Evolutionary conservation across 306 rosid species (phyloP).

Genomic region (Ceratonia siliqua): DNA sequence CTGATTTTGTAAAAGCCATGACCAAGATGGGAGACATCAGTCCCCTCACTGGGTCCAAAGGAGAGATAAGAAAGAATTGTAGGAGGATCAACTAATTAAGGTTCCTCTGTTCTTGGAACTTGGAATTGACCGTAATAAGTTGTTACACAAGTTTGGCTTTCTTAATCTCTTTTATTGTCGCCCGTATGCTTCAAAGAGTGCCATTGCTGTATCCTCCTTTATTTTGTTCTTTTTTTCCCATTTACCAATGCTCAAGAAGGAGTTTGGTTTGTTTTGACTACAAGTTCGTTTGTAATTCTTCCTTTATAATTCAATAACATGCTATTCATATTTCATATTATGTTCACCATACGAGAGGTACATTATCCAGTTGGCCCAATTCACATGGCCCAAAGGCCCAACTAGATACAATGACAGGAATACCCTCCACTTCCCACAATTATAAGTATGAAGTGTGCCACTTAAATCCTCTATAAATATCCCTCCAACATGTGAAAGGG

Average conservation of each 20-base stretch:
- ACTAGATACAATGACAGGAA: too few species aligned
- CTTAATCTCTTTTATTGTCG: neutral
- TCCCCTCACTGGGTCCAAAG: constrained; percentile 82
- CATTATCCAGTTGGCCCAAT: too few species aligned
- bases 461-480: too few species aligned
- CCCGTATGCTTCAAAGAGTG: neutral
- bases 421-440: too few species aligned
- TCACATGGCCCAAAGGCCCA: too few species aligned
- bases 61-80: constrained; percentile 80
- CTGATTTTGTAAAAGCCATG: constrained; percentile 68
- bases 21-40: constrained; percentile 82
- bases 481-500: too few species aligned
- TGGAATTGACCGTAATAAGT: neutral
- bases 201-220: neutral
- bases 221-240: neutral
- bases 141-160: neutral
- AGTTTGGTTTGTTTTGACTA: neutral
- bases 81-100: constrained; percentile 53
- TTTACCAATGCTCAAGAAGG: neutral
- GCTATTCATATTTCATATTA: neutral
- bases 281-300: neutral
- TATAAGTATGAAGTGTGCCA: too few species aligned
- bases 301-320: neutral
- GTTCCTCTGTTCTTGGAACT: neutral
- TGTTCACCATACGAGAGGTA: neutral